phyloP scores from a whole-genome alignment of 805 yeast genomes.

The Kodamaea lidongshanica region DNA sequence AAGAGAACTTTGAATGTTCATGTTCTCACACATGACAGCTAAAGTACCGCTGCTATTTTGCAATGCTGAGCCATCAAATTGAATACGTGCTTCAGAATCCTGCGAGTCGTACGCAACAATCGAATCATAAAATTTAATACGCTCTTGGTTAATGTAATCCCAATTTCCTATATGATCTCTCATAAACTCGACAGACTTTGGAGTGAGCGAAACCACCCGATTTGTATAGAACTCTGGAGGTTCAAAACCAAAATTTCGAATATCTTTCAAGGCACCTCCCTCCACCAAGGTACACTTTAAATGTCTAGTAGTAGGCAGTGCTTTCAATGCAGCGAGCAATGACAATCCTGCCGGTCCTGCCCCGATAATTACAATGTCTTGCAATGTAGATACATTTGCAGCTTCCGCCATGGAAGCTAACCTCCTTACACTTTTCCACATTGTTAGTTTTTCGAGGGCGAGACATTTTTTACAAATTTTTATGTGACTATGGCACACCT shows the following conservation, averaged over 20 bases:
- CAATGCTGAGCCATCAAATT: slow-evolving; percentile 58
- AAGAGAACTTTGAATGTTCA: slow-evolving; percentile 75
- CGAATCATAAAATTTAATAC: slow-evolving; percentile 74
- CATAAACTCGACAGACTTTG: slow-evolving; percentile 64
- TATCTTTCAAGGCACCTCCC: slow-evolving; percentile 51
- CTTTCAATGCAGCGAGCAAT: slow-evolving; percentile 71
- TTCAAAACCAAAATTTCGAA: slow-evolving; percentile 39
- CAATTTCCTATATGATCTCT: slow-evolving; percentile 65
- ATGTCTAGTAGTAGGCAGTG: slow-evolving; percentile 53
- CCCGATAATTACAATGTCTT: slow-evolving; percentile 83
- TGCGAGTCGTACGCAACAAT: slow-evolving; percentile 83
- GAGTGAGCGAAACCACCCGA: slow-evolving; percentile 81
- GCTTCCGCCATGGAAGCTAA: neutral
- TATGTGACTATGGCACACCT: too few species aligned
- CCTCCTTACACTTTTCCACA: neutral
- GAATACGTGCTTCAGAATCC: slow-evolving; percentile 56
- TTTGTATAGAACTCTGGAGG: slow-evolving; percentile 59
- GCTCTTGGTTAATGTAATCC: slow-evolving; percentile 58
- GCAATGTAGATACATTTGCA: slow-evolving; percentile 11
- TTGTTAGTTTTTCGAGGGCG: too few species aligned
- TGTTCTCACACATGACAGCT: slow-evolving; percentile 85
- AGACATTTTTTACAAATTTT: too few species aligned
- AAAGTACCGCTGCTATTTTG: slow-evolving; percentile 19
- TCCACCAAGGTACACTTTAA: slow-evolving; percentile 69
- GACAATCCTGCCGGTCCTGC: slow-evolving; percentile 98